Base-by-base conservation (phyloP, 345 rosid species). In the Populus ilicifolia region DNA sequence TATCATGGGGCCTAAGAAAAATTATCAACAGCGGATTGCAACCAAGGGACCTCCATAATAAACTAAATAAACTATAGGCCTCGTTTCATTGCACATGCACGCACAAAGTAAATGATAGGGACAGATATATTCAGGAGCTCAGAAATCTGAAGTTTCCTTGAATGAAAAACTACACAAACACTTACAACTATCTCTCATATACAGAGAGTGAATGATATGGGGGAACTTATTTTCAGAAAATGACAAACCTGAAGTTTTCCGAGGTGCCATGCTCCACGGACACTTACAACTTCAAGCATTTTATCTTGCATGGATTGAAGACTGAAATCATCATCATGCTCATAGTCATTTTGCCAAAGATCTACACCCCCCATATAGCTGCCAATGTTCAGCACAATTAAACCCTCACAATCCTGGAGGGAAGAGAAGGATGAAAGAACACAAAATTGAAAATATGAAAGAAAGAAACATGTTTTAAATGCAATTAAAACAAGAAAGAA, bases 361-460 rank as follows among this genome's bases (percentile, higher is more conserved):
- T 94, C 98, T 23, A 94, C 97, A 50, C 98, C 97, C 43, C 97
- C 98, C 98, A 92, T 94, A 81, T 94, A 94, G 85, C 98, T 94
- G 78, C 97, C 98, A 64, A 94, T 94, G 84, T 94, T 94, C 39
- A 97, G 92, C 79, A 94, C 91, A 30, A 94, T 97, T 71, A 94
- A 89, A 43, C 98, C 97, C 82, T 92, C 98, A 41, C 91, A 93
- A 81, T 94, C 98, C 98, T 94, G 83, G 69, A 81, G 64, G 64
- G 64, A 59, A 21, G 25, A 59, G 29, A 59, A 59, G 64, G 64
- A 59, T 59, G 64, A n/a, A 59, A 59, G 64, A 10, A 23, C 29
- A n/a, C 29, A 4, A 0, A 25, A n/a, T 59, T 59, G 64, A 59
- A 59, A 59, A 23, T 23, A 59, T 10, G 64, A 59, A 59, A 59